Conservation (phyloP, 768 basidiomycete species). For the Cystobasidium ongulense region DNA sequence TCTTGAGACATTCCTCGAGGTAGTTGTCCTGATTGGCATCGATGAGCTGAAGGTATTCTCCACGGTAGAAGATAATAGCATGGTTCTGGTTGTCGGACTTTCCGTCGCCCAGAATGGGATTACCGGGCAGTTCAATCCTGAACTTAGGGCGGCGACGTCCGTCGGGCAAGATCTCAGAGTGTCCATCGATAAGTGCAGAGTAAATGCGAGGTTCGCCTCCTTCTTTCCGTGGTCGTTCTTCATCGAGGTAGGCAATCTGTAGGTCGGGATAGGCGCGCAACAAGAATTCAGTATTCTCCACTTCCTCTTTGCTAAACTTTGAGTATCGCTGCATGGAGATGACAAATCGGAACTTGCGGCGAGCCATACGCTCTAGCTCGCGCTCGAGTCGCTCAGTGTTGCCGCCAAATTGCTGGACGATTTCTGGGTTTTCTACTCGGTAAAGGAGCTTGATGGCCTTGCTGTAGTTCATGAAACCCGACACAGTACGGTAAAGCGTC, state of each 20-base stretch:
- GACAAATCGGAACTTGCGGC: slow-evolving; percentile 97
- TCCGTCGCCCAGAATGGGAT: slow-evolving; percentile 97
- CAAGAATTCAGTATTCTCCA: slow-evolving; percentile 96
- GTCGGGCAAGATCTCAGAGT: slow-evolving; percentile 87
- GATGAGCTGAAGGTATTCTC: slow-evolving; percentile 97
- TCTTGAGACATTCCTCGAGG: slow-evolving; percentile 98
- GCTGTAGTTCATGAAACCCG: slow-evolving; percentile 99
- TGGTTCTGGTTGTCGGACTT: slow-evolving; percentile 99
- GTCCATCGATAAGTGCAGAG: slow-evolving; percentile 92
- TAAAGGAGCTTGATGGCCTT: slow-evolving; percentile 99
- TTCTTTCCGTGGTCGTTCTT: slow-evolving; percentile 86
- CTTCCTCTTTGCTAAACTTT: slow-evolving; percentile 99
- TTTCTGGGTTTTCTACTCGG: slow-evolving; percentile 97
- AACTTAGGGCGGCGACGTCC: slow-evolving; percentile 90
- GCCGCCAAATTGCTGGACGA: slow-evolving; percentile 92
- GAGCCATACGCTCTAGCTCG: slow-evolving; percentile 93
- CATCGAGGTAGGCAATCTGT: slow-evolving; percentile 96
- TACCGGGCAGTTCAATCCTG: slow-evolving; percentile 94
- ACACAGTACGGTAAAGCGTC: slow-evolving; percentile 95
- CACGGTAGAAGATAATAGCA: slow-evolving; percentile 97
- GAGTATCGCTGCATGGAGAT: slow-evolving; percentile 99
- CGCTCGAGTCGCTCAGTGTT: slow-evolving; percentile 95
- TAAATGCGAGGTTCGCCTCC: slow-evolving; percentile 91
- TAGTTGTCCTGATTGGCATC: slow-evolving; percentile 99
- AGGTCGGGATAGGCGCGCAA: slow-evolving; percentile 95